Percentiles rank a stretch among this genome's conserved stretches.
Conservation (phyloP, 352 stramenopile species). For the Phytopythium helicoides region DNA sequence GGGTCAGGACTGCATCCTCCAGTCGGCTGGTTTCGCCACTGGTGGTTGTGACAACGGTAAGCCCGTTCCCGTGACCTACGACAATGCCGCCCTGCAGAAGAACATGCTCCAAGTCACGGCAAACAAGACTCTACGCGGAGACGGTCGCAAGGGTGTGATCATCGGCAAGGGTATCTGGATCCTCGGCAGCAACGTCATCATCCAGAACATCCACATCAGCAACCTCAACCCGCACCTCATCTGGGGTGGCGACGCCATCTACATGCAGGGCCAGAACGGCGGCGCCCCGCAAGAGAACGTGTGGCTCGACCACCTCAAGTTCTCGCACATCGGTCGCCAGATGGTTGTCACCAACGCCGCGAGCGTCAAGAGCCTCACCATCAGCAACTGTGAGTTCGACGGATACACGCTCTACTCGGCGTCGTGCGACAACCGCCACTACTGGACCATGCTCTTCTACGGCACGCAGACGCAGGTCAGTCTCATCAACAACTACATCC, state of each 20-base stretch:
- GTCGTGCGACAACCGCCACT: conserved; percentile 38
- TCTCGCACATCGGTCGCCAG: conserved; percentile 27
- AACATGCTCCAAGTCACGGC: conserved; percentile 15
- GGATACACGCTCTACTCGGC: conserved; percentile 36
- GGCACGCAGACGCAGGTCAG: conserved; percentile 32
- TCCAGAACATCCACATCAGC: conserved; percentile 40
- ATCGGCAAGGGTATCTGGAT: conserved; percentile 13
- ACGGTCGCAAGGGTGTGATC: conserved; percentile 11
- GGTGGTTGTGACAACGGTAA: conserved; percentile 34
- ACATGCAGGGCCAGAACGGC: conserved; percentile 23
- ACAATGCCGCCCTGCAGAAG: conserved; percentile 13
- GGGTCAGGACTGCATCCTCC: conserved; percentile 25
- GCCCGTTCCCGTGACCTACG: conserved; percentile 36
- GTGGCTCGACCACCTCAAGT: conserved; percentile 39
- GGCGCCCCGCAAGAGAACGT: conserved; percentile 15
- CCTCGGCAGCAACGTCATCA: conserved; percentile 26
- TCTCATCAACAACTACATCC: conserved; percentile 31
- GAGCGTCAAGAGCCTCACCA: conserved; percentile 30
- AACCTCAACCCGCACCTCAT: conserved; percentile 37
- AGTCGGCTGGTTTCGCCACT: conserved; percentile 26
- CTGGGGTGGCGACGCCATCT: conserved; percentile 35
- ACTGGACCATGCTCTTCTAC: conserved; percentile 47
- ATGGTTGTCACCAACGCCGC: conserved; percentile 35
- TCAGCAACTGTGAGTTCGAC: conserved; percentile 55
- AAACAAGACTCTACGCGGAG: conserved; percentile 19